A percentile compares a stretch with the other conserved stretches of the same genome.
These are phyloP conservation scores for Tylopilus cervinicoccineus DNA, from an alignment of 768 basidiomycete genomes.

Conservation along the genomic window DNA sequence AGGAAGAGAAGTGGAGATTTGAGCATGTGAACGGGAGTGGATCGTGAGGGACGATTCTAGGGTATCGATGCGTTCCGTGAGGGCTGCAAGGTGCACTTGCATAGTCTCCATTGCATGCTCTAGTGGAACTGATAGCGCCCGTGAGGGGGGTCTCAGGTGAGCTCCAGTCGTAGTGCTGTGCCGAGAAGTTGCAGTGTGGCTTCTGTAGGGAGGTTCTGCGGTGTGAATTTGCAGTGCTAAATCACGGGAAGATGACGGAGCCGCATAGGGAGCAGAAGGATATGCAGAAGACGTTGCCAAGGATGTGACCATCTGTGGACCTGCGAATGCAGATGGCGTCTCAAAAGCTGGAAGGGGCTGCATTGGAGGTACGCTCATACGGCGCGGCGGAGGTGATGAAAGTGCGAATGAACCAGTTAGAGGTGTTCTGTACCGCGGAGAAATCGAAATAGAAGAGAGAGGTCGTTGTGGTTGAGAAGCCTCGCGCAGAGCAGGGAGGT, in stretches of 20 bases:
- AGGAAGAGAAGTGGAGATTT: constrained; percentile 40
- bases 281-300: constrained; percentile 36
- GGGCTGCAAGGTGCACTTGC: constrained; percentile 77
- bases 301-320: constrained; percentile 36
- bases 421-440: constrained; percentile 79
- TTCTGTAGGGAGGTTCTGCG: constrained; percentile 34
- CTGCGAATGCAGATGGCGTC: constrained; percentile 70
- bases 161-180: constrained; percentile 31
- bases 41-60: constrained; percentile 44
- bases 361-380: constrained; percentile 47
- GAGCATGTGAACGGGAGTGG: constrained; percentile 27
- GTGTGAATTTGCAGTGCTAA: constrained; percentile 36
- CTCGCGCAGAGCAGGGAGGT: constrained; percentile 39
- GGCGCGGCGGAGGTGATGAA: constrained; percentile 48
- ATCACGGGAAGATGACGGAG: constrained; percentile 37
- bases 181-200: constrained; percentile 32
- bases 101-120: constrained; percentile 78
- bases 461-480: constrained; percentile 47
- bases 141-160: constrained; percentile 43
- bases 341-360: constrained; percentile 72
- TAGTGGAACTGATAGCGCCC: constrained; percentile 33
- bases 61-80: constrained; percentile 78
- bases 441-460: constrained; percentile 59
- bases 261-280: constrained; percentile 35
- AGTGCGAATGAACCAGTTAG: constrained; percentile 57